Conservation (phyloP, 306 rosid species). For the Pterocarpus santalinus region DNA sequence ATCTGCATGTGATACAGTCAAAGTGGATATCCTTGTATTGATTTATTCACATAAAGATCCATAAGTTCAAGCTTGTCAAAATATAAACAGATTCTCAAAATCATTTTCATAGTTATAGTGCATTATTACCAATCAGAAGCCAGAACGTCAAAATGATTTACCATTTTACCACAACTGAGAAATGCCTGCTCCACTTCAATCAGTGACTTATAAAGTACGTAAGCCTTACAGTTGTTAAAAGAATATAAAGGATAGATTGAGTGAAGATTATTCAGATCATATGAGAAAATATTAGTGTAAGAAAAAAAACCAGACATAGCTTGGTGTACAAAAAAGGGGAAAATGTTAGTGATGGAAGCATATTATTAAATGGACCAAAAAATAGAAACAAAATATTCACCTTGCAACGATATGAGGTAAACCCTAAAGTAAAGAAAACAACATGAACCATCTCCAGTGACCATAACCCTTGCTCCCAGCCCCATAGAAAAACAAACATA, state of each 20-base stretch:
- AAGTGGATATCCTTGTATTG: constrained; percentile 28
- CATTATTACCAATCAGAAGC: background rate
- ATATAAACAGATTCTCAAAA: constrained; percentile 32
- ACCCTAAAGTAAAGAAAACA: constrained; percentile 26
- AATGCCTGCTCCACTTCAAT: constrained; percentile 14
- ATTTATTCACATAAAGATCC: constrained; percentile 34
- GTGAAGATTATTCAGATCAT: background rate
- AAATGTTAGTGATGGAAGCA: background rate
- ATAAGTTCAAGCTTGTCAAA: constrained; percentile 41
- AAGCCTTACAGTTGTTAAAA: background rate
- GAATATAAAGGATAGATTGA: background rate
- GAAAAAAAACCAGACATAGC: constrained; percentile 2
- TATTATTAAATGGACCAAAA: background rate
- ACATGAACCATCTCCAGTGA: constrained; percentile 8
- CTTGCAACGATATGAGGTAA: background rate
- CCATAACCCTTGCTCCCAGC: background rate
- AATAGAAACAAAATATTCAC: background rate
- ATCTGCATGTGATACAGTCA: constrained; percentile 36
- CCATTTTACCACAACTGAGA: constrained; percentile 12
- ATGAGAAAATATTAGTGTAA: background rate
- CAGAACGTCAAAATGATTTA: constrained; percentile 33
- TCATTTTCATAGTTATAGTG: constrained; percentile 17
- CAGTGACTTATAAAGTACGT: background rate
- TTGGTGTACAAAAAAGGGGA: background rate
- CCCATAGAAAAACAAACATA: constrained; percentile 19